Conservation (phyloP, 306 rosid genomes). For the Gleditsia sinensis region DNA sequence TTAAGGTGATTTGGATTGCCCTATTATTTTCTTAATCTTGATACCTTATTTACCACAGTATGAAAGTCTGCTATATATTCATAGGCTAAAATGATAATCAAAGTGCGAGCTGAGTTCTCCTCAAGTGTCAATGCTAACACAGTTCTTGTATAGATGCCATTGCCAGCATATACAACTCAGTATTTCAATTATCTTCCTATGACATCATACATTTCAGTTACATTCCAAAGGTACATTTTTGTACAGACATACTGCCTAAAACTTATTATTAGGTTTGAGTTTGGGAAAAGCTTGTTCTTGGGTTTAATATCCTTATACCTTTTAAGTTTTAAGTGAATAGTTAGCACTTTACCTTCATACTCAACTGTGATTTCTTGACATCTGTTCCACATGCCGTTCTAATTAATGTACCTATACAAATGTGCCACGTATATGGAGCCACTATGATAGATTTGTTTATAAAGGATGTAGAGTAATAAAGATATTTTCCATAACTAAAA, state of each 20-base stretch:
- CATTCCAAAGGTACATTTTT: conserved; percentile 4
- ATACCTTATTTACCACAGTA: conserved; percentile 26
- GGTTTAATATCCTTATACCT: not conserved
- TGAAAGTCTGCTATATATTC: conserved; percentile 26
- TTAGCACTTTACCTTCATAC: not conserved
- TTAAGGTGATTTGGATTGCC: conserved; percentile 55
- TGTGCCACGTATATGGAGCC: not conserved
- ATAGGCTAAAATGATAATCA: conserved; percentile 84
- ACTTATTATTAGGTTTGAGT: not conserved
- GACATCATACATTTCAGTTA: conserved; percentile 17
- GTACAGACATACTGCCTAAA: not conserved
- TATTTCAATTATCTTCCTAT: conserved; percentile 40
- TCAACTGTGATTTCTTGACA: not conserved
- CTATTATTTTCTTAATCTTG: conserved; percentile 14
- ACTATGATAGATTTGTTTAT: not conserved
- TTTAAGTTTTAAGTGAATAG: not conserved
- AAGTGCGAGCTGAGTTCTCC: conserved; percentile 78
- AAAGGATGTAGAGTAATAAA: not conserved
- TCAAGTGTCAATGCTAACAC: conserved; percentile 72
- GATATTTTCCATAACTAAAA: not conserved
- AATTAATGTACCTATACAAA: not conserved
- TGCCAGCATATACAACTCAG: conserved; percentile 82
- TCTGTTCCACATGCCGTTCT: not conserved
- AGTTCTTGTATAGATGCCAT: conserved; percentile 75
- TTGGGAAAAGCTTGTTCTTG: not conserved